Evolutionary conservation across 1,139 yeast genomes (phyloP), one percentile per base, ranked within the genome.

Genomic region (Debaryomycetaceae sp.): DNA sequence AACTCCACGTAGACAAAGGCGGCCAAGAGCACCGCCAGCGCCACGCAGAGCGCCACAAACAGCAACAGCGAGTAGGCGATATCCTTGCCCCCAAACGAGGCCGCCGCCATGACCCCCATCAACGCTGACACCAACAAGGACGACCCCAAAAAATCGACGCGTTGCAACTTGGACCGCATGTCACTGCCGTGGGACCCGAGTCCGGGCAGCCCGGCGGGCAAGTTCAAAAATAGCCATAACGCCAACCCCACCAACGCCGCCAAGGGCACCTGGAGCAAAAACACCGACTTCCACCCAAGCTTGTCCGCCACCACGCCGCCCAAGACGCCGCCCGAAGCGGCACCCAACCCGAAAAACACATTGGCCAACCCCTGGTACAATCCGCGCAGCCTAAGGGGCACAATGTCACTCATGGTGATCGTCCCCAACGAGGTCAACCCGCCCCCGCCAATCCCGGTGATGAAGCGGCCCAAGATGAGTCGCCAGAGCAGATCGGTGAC

Each of bases 251-350:
- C 78, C 4, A 58, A 12, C 3, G 73, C 28, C 3, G 85, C 78
- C 21, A 84, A 55, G 0, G 96, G 96, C 5, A 71, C 67, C 44
- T 73, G 79, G 18, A 69, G 41, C 16, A 66, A 50, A 42, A 73
- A 73, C 1, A 72, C 75, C 48, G 69, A 71, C 48, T 86, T 71
- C 96, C 96, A 88, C 20, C 95, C 95, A 41, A 77, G 66, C n/a
- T 56, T 48, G 36, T 78, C 84, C 15, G 89, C 73, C 19, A 85
- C 58, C 23, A 78, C 47, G 8, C 95, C 94, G 23, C 96, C 78
- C 16, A 73, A 40, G 12, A 70, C 51, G 5, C 78, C 78, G n/a
- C 79, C 78, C 4, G 71, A 60, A 3, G 77, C 76, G 16, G 77
- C 65, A 18, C 79, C 79, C 22, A 68, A 44, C 8, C 71, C 68